Base-by-base conservation (phyloP, 371 early-diverging fungal species). In the Entomophthora muscae region DNA sequence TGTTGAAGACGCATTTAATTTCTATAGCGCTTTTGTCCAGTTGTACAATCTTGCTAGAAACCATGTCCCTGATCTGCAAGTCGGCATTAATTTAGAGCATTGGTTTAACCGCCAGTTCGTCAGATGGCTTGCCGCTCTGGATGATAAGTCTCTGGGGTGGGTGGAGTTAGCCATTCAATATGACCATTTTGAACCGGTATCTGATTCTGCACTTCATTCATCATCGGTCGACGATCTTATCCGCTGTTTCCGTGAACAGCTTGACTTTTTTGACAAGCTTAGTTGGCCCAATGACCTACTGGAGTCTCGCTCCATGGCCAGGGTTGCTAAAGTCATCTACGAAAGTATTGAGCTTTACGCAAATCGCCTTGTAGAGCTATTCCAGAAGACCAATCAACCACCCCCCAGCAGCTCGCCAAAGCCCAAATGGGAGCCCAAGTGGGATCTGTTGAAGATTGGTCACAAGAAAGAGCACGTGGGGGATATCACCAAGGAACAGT, bases 171-270 rank as follows among this genome's bases (percentile, higher is more conserved):
- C 61, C 7, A 61, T 61, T 10, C 26, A 61, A 33, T 61, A 61
- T 24, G 61, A 59, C 29, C n/a, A 85, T 80, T 81, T 81, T 69
- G 70, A 77, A 66, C 64, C 76, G 58, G 71, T 81, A 60, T 79
- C 76, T 66, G 81, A 80, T 0, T 76, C 75, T 10, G 81, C 83
- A 13, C 72, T 76, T 26, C 86, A 89, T 67, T 88, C 90, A 1
- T 86, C 88, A 3, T 90, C 90, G 0, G 84, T 86, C 42, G 80
- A 86, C 10, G 90, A 90, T 68, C 67, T 90, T 3, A 79, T 87
- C 61, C 76, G 82, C 31, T 83, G 84, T 71, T 86, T 89, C 65
- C 80, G 85, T 56, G 85, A 88, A 69, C 83, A 85, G 3, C 73
- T 84, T 21, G 81, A 83, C 5, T 83, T 82, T 69, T 71, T 85